These are phyloP conservation scores for Senna siamea DNA, from an alignment of 306 rosid genomes.

Conservation along the genomic window DNA sequence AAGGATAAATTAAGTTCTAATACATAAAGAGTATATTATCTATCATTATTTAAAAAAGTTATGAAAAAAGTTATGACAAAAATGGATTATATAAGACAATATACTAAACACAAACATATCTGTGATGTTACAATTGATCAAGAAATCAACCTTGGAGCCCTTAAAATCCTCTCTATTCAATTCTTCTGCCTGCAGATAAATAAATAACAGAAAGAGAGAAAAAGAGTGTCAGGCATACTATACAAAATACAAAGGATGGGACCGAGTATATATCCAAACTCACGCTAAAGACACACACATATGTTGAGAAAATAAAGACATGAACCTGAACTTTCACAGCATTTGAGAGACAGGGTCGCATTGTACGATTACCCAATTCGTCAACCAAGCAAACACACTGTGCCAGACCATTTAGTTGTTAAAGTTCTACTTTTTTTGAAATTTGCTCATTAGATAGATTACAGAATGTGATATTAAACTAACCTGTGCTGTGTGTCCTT, in stretches of 20 bases:
- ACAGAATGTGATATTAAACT: conserved; percentile 24
- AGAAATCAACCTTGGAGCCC: conserved; percentile 82
- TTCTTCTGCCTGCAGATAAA: conserved; percentile 65
- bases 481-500: conserved; percentile 91
- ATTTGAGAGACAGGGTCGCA: conserved; percentile 94
- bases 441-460: neutral
- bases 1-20: conserved; percentile 9
- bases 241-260: neutral
- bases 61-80: neutral
- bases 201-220: neutral
- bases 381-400: conserved; percentile 99
- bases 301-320: neutral
- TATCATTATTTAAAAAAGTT: neutral
- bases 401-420: conserved; percentile 31
- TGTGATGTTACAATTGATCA: conserved; percentile 12
- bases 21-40: neutral
- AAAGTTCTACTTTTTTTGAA: conserved; percentile 23
- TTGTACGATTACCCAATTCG: conserved; percentile 78
- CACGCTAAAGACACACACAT: neutral
- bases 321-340: conserved; percentile 87
- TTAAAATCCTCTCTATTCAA: conserved; percentile 77
- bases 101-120: conserved; percentile 3
- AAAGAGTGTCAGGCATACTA: conserved; percentile 11
- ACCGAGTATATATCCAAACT: neutral
- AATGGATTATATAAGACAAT: neutral